Evolutionary conservation across 129 eudicot genomes (phyloP), one percentile per base, ranked within the genome.

Genomic region (carrot (Daucus carota)): DNA sequence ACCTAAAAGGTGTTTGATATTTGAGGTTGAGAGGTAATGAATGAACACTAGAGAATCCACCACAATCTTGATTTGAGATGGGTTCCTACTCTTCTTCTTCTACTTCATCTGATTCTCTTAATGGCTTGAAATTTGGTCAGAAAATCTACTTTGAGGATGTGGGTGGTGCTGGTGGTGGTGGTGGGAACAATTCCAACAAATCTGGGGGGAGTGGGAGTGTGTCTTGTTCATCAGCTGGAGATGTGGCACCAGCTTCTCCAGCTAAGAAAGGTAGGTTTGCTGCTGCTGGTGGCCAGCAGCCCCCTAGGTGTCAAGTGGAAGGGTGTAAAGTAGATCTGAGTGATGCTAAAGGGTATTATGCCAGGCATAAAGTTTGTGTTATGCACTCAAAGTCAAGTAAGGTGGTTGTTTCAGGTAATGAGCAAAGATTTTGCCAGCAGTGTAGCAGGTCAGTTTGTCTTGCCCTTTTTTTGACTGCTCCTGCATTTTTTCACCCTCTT

Each of bases 401-500:
- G 83, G 98, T 91, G 3, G 84, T 89, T 91, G 98, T 93, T 83
- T 81, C 83, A 50, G 98, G 98, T 10, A 78, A 91, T 83, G 87
- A 88, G 73, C 97, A 93, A 84, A 89, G 98, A 84, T 93, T 93
- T 74, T 93, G 97, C 83, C 98, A 93, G 82, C 98, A 93, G 87
- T 93, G 98, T 72, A 93, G 98, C 92, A 93, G 98, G 98, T 93
- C 83, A 78, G 83, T 68, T 78, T 77, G 69, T n/a, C 46, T 50
- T 71, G 24, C 70, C 22, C 45, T 67, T 60, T 45, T 54, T 6
- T 28, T 26, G 18, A 52, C 59, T 50, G 24, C 22, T 32, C 10
- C 34, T 43, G 5, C 57, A 22, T 26, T 29, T 26, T n/a, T 48
- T 26, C 36, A 28, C 31, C n/a, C n/a, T 47, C 38, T n/a, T 70